Evolutionary conservation across 192 early-diverging fungal genomes (phyloP).

Genomic region (Oehlia diaphana): DNA sequence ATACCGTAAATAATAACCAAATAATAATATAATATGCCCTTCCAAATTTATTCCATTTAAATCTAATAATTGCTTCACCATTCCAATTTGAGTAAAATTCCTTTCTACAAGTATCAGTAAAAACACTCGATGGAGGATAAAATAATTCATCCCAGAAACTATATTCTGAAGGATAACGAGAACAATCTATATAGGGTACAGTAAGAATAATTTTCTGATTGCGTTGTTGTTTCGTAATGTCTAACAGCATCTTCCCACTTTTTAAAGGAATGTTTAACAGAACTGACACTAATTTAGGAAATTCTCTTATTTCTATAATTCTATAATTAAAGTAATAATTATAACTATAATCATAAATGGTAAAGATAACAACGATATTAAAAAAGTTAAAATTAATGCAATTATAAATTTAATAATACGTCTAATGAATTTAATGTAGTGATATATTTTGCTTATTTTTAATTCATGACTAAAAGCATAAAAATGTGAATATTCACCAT

Average conservation of each 20-base stretch:
- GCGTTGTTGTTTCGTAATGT: no score
- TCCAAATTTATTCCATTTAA: conserved; percentile 14
- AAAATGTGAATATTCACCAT: no score
- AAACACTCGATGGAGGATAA: neutral
- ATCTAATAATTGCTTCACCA: conserved; percentile 6
- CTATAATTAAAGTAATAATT: no score
- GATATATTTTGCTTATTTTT: neutral
- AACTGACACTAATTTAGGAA: no score
- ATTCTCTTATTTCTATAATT: no score
- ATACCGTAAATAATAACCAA: neutral
- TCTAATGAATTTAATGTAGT: no score
- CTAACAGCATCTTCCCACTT: no score
- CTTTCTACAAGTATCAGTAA: neutral
- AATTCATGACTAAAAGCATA: neutral
- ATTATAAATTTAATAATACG: no score
- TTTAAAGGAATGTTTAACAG: no score
- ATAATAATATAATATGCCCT: neutral
- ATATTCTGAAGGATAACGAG: neutral
- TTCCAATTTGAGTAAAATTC: conserved; percentile 9
- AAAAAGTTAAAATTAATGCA: no score
- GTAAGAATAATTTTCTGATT: neutral
- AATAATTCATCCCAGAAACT: neutral
- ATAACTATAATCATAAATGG: no score
- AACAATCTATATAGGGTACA: neutral
- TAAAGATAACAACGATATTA: no score